Conservation (phyloP, 257 asterid genomes). For the Misopates orontium region DNA sequence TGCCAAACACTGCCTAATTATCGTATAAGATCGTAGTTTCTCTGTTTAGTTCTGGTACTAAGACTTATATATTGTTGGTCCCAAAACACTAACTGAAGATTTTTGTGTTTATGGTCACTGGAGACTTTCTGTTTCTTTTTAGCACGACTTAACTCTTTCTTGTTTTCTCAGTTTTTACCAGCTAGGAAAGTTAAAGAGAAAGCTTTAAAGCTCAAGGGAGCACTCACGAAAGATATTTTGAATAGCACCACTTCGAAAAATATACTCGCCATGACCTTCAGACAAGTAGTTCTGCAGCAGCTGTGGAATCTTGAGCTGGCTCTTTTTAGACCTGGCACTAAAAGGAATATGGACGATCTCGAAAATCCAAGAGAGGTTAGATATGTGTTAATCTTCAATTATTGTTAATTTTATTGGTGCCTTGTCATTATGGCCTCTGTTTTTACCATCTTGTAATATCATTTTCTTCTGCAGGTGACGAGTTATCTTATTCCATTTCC, state of each 20-base stretch:
- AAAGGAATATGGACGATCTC: slow-evolving; percentile 69
- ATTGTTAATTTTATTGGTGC: background rate
- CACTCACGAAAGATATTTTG: slow-evolving; percentile 51
- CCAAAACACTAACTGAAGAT: too few species aligned
- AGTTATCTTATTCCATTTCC: slow-evolving; percentile 83
- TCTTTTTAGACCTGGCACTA: slow-evolving; percentile 64
- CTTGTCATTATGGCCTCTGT: slow-evolving; percentile 13
- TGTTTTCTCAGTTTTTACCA: slow-evolving; percentile 71
- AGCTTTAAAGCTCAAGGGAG: slow-evolving; percentile 58
- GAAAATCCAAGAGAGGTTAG: slow-evolving; percentile 77
- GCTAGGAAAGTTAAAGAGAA: slow-evolving; percentile 76
- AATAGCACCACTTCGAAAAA: slow-evolving; percentile 49
- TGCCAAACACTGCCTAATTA: too few species aligned
- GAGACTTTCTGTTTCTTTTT: background rate
- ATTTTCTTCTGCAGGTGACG: slow-evolving; percentile 78
- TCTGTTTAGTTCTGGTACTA: too few species aligned
- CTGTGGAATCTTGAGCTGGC: slow-evolving; percentile 77
- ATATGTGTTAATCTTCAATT: background rate
- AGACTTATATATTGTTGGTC: too few species aligned
- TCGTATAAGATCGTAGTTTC: too few species aligned
- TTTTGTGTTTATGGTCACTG: too few species aligned
- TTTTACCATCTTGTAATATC: slow-evolving; percentile 38
- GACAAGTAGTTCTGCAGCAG: slow-evolving; percentile 75
- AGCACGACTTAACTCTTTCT: background rate
- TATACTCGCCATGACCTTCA: slow-evolving; percentile 87